Evolutionary conservation across 2,329 filamentous ascomycete species (phyloP), one percentile per base, ranked within the genome.

Genomic region (Trichoderma harzianum): DNA sequence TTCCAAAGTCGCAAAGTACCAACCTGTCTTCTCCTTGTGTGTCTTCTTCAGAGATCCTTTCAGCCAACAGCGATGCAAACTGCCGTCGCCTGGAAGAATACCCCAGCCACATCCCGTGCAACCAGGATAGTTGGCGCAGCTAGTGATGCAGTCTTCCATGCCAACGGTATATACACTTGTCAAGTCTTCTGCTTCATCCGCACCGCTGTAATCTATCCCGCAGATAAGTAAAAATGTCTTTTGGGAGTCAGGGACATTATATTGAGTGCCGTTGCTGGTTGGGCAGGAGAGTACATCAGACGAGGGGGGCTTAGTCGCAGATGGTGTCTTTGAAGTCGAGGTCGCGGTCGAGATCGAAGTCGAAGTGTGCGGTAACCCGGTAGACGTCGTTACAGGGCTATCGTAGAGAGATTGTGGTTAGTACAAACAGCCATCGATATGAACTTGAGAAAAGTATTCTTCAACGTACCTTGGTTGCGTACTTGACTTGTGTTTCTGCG

Each of bases 61-160:
- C 69, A 86, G 73, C 80, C 81, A 86, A 74, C 84, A 86, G 6
- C 79, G 78, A 67, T 84, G 83, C 69, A 81, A 78, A 47, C 77
- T 77, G 1, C 80, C 80, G 58, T 84, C 84, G n/a, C 82, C 82
- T 0, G 80, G 73, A 10, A 84, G 77, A 63, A 81, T 79, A 3
- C 84, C 84, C 84, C 84, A 86, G 11, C 83, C 82, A 63, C 80
- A 83, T 6, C 81, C 84, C 1, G 80, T 81, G 73, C 84, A 86
- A 21, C 78, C 79, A 3, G 75, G 63, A 11, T 79, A 81, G 6
- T 79, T 79, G 0, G 83, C 83, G 73, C 84, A 86, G 43, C 81
- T 81, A 61, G 81, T 79, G 74, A 86, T 84, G 76, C 84, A 86
- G 28, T 82, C 82, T 69, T 82, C 78, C 77, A 84, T 80, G 70